phyloP scores from a whole-genome alignment of 2,329 filamentous ascomycete species.

The Mycosphaerella sp. region DNA sequence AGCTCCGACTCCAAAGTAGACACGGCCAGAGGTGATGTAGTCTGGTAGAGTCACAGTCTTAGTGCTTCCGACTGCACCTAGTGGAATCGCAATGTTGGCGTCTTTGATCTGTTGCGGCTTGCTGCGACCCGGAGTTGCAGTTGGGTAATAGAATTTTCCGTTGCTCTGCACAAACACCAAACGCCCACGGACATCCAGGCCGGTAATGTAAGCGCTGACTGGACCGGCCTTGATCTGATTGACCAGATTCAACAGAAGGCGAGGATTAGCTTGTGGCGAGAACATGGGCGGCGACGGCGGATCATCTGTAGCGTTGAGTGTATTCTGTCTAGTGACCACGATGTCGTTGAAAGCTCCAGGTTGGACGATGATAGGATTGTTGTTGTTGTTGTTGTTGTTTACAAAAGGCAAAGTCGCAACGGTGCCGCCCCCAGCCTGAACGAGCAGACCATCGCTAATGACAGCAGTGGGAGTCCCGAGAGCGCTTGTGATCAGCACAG shows the following conservation, averaged over 20 bases:
- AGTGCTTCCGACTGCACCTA: conserved; percentile 35
- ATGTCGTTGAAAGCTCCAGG: conserved; percentile 23
- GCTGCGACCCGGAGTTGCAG: conserved; percentile 25
- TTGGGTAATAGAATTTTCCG: conserved; percentile 40
- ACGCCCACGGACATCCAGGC: conserved; percentile 35
- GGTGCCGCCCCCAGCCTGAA: no score
- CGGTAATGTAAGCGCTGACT: conserved; percentile 43
- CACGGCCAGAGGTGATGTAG: conserved; percentile 36
- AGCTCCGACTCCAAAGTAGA: conserved; percentile 42
- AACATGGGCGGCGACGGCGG: neutral
- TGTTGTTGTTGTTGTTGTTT: neutral
- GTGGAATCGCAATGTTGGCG: conserved; percentile 36
- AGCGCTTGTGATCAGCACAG: neutral
- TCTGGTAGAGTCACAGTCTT: conserved; percentile 38
- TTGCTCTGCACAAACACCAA: conserved; percentile 40
- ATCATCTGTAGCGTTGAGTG: conserved; percentile 23
- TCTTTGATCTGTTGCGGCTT: conserved; percentile 34
- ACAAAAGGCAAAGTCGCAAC: no score
- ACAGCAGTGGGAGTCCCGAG: neutral
- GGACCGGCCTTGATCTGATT: conserved; percentile 38
- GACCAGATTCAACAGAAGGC: conserved; percentile 29
- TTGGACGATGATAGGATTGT: conserved; percentile 17
- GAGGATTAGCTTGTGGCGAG: neutral
- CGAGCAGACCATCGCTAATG: neutral
- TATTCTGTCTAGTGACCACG: conserved; percentile 25